Evolutionary conservation across 2,329 filamentous ascomycete species (phyloP).

Genomic region (Pseudocercospora fijiensis): DNA sequence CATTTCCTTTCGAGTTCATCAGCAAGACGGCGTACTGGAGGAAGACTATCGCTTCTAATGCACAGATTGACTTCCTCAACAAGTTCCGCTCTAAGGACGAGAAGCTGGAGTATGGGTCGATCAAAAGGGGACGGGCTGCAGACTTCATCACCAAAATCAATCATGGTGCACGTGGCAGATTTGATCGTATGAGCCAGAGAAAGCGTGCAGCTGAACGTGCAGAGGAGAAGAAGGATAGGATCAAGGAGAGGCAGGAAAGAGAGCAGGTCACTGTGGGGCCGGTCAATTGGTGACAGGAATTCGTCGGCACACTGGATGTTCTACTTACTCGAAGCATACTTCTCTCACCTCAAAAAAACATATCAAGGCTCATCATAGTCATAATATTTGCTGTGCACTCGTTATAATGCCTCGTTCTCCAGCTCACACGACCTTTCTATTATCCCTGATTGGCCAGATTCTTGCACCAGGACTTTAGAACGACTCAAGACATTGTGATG

Average conservation of each 20-base stretch:
- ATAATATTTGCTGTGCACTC: neutral
- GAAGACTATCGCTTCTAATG: conserved; percentile 57
- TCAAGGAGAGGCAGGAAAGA: conserved; percentile 41
- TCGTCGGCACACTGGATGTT: neutral
- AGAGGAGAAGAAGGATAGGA: conserved; percentile 50
- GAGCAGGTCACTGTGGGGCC: conserved; percentile 53
- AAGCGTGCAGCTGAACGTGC: conserved; percentile 40
- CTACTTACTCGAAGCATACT: neutral
- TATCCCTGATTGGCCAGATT: neutral
- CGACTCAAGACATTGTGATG: neutral
- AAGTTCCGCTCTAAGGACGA: conserved; percentile 59
- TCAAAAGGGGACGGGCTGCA: conserved; percentile 76
- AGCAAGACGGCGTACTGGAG: conserved; percentile 69
- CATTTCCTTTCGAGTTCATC: conserved; percentile 59
- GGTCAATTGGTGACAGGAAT: conserved; percentile 4
- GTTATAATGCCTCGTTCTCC: neutral
- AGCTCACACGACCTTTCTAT: neutral
- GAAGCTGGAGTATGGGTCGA: conserved; percentile 53
- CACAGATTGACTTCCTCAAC: conserved; percentile 69
- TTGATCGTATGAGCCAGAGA: conserved; percentile 43
- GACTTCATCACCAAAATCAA: conserved; percentile 94
- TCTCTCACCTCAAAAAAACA: neutral
- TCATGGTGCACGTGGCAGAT: conserved; percentile 70
- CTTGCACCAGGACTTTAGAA: neutral
- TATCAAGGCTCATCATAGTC: neutral